Base-by-base conservation (phyloP, 108 stramenopile species). In the Licmophora abbreviata region DNA sequence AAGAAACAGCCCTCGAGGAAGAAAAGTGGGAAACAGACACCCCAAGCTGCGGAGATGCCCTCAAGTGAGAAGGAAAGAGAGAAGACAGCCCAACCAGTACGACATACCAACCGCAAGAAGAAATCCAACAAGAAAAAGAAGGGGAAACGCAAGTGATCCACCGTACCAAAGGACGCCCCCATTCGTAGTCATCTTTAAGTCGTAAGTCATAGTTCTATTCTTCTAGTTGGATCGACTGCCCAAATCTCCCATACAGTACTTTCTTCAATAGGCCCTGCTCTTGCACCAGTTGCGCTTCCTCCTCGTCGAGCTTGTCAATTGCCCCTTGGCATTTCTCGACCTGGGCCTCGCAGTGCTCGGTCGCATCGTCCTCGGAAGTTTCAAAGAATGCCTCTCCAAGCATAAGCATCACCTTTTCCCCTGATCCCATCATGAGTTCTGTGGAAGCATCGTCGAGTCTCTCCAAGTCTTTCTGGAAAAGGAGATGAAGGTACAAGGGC, bases 391-490 rank as follows among this genome's bases (percentile, higher is more conserved):
- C 76, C 40, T 92, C 91, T 8, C 94, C 94, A 50, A 64, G 45
- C 35, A 87, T 53, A 30, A 95, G 49, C 63, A 85, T 77, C 9
- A 83, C 66, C 11, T 61, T 60, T 22, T 81, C 85, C 5, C 78
- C 83, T 15, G 61, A 56, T 1, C 77, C 75, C 94, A 95, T 95
- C 88, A 90, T 90, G 21, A 95, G 68, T 72, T 95, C 94, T 27
- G 94, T 90, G n/a, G 84, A 83, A 27, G 94, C 94, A 68, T 95
- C 94, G 54, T 93, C 91, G 21, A 95, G 56, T 44, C 83, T 64
- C 67, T 95, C 94, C 10, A 92, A 41, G 4, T 68, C 53, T 69
- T 83, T 77, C 79, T 83, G 54, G 23, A 38, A 46, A 43, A 29
- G 24, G 18, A 29, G n/a, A 10, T 14, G 11, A n/a, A n/a, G 30